Conservation (phyloP, 1,139 yeast species). For the Kazachstania sp. region DNA sequence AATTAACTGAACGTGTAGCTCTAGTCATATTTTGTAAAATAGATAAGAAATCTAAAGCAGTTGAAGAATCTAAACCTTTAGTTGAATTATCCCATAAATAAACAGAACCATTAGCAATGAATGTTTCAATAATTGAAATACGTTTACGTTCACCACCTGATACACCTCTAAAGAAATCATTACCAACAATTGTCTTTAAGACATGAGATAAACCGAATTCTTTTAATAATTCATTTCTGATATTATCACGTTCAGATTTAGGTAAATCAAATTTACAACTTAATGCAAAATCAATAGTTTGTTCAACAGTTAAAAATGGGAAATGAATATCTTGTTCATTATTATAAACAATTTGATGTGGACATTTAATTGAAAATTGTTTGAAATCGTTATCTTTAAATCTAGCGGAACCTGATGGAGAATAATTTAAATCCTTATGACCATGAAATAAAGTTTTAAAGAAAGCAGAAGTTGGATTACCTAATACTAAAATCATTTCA, state of each 20-base stretch:
- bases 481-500: conserved; percentile 27
- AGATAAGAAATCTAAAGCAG: conserved; percentile 44
- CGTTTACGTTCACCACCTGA: conserved; percentile 42
- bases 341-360: conserved; percentile 38
- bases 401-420: conserved; percentile 25
- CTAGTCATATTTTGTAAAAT: conserved; percentile 40
- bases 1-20: conserved; percentile 37
- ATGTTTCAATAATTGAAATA: conserved; percentile 41
- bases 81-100: conserved; percentile 52
- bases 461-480: conserved; percentile 19
- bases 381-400: conserved; percentile 25
- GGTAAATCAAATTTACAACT: conserved; percentile 31
- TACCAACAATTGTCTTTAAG: conserved; percentile 36
- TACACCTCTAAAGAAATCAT: conserved; percentile 38
- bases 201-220: conserved; percentile 39
- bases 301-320: conserved; percentile 42
- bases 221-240: conserved; percentile 35
- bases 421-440: conserved; percentile 27
- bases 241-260: conserved; percentile 32
- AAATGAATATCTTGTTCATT: conserved; percentile 45
- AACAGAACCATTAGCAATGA: conserved; percentile 39
- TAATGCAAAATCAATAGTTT: conserved; percentile 36
- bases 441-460: conserved; percentile 19
- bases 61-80: conserved; percentile 43
- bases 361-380: conserved; percentile 15